Conservation (phyloP, 768 basidiomycete genomes). For the Agrocybe praecox region DNA sequence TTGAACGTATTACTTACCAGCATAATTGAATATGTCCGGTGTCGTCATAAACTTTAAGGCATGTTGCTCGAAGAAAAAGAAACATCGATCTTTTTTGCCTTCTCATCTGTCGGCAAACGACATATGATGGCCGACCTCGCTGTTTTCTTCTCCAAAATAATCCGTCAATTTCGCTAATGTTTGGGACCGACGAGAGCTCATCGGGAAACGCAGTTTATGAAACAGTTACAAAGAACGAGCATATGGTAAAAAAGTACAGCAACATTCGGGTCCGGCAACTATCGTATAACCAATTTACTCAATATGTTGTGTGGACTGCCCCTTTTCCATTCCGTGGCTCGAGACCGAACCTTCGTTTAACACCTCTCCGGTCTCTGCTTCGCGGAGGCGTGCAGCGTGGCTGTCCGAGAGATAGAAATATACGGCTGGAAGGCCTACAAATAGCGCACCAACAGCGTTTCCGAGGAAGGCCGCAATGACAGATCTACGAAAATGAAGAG, state of each 20-base stretch:
- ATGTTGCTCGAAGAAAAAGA: too few species aligned
- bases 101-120: too few species aligned
- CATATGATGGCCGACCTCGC: too few species aligned
- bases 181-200: too few species aligned
- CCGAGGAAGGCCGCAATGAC: conserved; percentile 67
- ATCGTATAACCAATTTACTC: background rate
- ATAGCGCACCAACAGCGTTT: conserved; percentile 65
- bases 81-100: too few species aligned
- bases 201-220: too few species aligned
- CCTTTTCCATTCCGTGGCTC: conserved; percentile 13
- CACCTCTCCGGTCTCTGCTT: conserved; percentile 39
- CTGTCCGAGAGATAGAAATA: conserved; percentile 63
- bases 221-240: too few species aligned
- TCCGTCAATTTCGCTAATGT: too few species aligned
- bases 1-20: background rate
- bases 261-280: background rate
- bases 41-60: too few species aligned
- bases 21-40: too few species aligned
- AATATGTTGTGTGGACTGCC: conserved; percentile 1
- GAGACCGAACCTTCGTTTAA: conserved; percentile 8
- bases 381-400: conserved; percentile 33
- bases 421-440: conserved; percentile 64
- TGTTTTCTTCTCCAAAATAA: too few species aligned
- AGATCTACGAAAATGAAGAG: conserved; percentile 38
- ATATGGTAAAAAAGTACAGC: background rate